These are phyloP conservation scores for Fomes fomentarius DNA, from an alignment of 1,284 basidiomycete species.

Conservation along the genomic window DNA sequence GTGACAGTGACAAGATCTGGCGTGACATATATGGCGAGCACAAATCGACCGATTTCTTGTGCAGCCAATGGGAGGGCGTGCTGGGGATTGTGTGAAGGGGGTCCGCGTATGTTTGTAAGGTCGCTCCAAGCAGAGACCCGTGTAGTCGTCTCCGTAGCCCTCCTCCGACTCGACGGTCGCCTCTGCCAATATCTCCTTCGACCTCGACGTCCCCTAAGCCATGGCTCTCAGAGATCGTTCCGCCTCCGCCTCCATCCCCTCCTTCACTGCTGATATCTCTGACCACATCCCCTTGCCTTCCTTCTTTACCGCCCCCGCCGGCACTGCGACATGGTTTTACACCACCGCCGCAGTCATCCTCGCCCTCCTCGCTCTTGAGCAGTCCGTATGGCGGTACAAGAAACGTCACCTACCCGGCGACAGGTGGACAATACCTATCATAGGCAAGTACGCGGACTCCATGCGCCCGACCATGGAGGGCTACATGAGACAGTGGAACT, in stretches of 20 bases:
- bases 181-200: not conserved
- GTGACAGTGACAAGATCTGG: constrained; percentile 3
- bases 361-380: constrained; percentile 76
- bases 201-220: constrained; percentile 14
- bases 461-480: constrained; percentile 86
- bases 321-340: constrained; percentile 59
- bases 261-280: constrained; percentile 44
- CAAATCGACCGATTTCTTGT: constrained; percentile 31
- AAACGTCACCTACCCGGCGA: constrained; percentile 87
- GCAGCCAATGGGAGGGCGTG: constrained; percentile 28
- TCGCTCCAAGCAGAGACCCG: not conserved
- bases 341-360: constrained; percentile 65
- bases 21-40: constrained; percentile 4
- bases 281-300: constrained; percentile 51
- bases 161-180: not conserved
- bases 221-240: constrained; percentile 39
- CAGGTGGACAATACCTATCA: constrained; percentile 92
- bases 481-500: constrained; percentile 90
- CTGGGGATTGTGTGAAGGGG: constrained; percentile 12
- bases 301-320: constrained; percentile 41
- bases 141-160: not conserved
- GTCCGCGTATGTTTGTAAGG: constrained; percentile 6
- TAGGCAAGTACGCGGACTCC: constrained; percentile 92
- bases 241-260: constrained; percentile 43
- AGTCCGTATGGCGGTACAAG: constrained; percentile 85